These are phyloP conservation scores for Phytophthora citrophthora DNA, from an alignment of 352 stramenopile species.

Conservation along the genomic window DNA sequence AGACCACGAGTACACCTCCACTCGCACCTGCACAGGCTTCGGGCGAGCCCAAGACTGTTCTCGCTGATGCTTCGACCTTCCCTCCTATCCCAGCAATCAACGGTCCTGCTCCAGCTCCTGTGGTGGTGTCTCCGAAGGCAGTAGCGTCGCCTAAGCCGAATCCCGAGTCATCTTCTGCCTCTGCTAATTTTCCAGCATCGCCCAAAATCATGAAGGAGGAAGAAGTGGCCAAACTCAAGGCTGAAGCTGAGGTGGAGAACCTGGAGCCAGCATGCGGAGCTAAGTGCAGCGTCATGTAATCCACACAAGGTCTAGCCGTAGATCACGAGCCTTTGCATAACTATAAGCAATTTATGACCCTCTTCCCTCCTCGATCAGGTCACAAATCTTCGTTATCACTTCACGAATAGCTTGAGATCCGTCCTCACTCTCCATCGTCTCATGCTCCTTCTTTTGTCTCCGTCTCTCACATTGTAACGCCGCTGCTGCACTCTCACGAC, in stretches of 20 bases:
- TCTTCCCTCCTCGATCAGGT: slow-evolving; percentile 15
- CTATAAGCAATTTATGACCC: slow-evolving; percentile 32
- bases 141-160: slow-evolving; percentile 11
- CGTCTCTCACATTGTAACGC: slow-evolving; percentile 38
- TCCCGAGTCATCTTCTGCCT: slow-evolving; percentile 1
- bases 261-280: slow-evolving; percentile 52
- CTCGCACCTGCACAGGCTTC: slow-evolving; percentile 1
- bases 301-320: slow-evolving; percentile 1
- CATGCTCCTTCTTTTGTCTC: slow-evolving; percentile 19
- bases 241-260: slow-evolving; percentile 38
- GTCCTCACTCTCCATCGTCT: slow-evolving; percentile 41
- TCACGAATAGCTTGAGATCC: slow-evolving; percentile 3
- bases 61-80: slow-evolving; percentile 33
- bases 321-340: slow-evolving; percentile 17
- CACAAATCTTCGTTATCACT: slow-evolving; percentile 15
- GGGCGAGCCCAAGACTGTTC: slow-evolving; percentile 22
- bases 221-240: slow-evolving; percentile 39
- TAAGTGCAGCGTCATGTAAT: slow-evolving; percentile 68
- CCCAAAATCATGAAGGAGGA: slow-evolving; percentile 34
- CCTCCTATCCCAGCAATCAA: slow-evolving; percentile 23
- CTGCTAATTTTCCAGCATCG: slow-evolving; percentile 3
- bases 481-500: slow-evolving; percentile 47
- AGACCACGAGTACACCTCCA: slow-evolving; percentile 6
- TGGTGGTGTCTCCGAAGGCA: slow-evolving; percentile 22
- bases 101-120: slow-evolving; percentile 20